These are phyloP conservation scores for Trichosporon asahii DNA, from an alignment of 1,284 basidiomycete genomes.

Conservation along the genomic window DNA sequence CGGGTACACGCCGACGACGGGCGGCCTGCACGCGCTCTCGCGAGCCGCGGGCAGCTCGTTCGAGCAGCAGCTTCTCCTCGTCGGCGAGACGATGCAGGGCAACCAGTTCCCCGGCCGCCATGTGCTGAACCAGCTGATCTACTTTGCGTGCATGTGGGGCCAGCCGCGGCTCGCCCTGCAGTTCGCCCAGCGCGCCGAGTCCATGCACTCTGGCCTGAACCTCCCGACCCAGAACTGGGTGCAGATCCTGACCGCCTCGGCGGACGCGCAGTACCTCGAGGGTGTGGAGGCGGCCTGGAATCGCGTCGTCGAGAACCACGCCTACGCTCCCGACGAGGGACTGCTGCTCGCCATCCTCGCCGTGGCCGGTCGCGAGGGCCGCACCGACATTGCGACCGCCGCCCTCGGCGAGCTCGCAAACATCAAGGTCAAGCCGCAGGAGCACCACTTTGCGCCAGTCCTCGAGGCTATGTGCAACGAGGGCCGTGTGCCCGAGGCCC, in stretches of 20 bases:
- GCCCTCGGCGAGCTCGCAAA: constrained; percentile 60
- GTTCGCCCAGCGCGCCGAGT: constrained; percentile 28
- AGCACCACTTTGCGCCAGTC: constrained; percentile 54
- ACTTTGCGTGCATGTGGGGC: constrained; percentile 36
- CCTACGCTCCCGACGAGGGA: constrained; percentile 68
- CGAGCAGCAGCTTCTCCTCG: constrained; percentile 34
- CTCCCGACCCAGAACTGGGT: constrained; percentile 31
- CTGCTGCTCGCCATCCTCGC: constrained; percentile 65
- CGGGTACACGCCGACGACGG: neutral
- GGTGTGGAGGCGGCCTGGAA: constrained; percentile 66
- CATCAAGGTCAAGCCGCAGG: constrained; percentile 58
- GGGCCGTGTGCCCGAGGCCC: constrained; percentile 43
- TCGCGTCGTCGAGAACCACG: constrained; percentile 57
- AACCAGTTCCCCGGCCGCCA: neutral
- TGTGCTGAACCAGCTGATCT: constrained; percentile 24
- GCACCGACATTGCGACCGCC: constrained; percentile 64
- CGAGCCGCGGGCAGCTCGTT: constrained; percentile 22
- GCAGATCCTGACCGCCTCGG: constrained; percentile 38
- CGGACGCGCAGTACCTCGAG: constrained; percentile 55
- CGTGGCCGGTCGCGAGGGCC: constrained; percentile 67
- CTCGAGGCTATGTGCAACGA: constrained; percentile 46
- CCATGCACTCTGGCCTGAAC: constrained; percentile 13
- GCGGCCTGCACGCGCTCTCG: constrained; percentile 28
- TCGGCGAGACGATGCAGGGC: constrained; percentile 36
- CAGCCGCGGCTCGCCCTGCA: constrained; percentile 38